Percentiles rank a stretch among this genome's conserved stretches.
These are phyloP conservation scores for Zymoseptoria crescenta DNA, from an alignment of 2,329 filamentous ascomycete genomes.

Conservation along the genomic window DNA sequence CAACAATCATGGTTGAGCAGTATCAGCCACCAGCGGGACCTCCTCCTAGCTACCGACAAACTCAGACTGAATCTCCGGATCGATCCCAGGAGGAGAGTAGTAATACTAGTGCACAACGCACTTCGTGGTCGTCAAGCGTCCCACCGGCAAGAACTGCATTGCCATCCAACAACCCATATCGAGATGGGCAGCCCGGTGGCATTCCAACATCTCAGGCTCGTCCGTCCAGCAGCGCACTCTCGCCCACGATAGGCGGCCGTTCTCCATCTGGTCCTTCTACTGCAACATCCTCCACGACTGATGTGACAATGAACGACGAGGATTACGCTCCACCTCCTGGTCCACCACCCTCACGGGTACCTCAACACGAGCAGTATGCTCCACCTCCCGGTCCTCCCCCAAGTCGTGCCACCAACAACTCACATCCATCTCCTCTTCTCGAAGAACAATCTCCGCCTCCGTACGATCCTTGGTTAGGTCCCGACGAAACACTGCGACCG, in stretches of 20 bases:
- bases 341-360: constrained; percentile 1
- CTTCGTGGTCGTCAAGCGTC: not conserved
- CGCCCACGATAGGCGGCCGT: constrained; percentile 15
- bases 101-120: constrained; percentile 2
- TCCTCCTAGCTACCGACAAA: constrained; percentile 14
- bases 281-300: constrained; percentile 14
- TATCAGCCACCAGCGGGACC: constrained; percentile 14
- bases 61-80: constrained; percentile 9
- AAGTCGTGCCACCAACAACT: constrained; percentile 6
- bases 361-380: constrained; percentile 14
- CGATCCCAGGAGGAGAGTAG: constrained; percentile 5
- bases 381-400: constrained; percentile 28
- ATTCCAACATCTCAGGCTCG: constrained; percentile 8
- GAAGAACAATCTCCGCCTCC: constrained; percentile 36
- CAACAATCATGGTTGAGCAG: constrained; percentile 10
- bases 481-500: constrained; percentile 68
- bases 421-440: not conserved
- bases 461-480: constrained; percentile 64
- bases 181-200: constrained; percentile 1
- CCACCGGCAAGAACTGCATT: constrained; percentile 8
- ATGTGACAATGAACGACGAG: constrained; percentile 9
- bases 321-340: not conserved
- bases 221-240: constrained; percentile 12
- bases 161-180: constrained; percentile 15
- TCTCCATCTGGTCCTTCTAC: constrained; percentile 29